These are phyloP conservation scores for Grosmannia serpens DNA, from an alignment of 2,329 filamentous ascomycete species.

Conservation along the genomic window DNA sequence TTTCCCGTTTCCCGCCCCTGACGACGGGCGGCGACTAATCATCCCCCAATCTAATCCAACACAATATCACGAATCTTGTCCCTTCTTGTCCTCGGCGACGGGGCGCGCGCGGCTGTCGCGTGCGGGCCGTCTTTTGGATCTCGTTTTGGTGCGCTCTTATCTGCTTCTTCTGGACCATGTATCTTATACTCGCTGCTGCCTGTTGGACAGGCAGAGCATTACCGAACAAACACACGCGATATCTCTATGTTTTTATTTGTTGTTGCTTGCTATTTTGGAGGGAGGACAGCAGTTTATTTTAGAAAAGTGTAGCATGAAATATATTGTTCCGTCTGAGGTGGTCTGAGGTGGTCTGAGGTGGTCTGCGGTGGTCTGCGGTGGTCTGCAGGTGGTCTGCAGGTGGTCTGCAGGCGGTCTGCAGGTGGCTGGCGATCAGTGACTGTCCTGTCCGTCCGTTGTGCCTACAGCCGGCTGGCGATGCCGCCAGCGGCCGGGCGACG, in stretches of 20 bases:
- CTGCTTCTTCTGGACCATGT: background rate
- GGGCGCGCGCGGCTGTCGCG: too few relatives aligned
- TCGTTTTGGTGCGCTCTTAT: too few relatives aligned
- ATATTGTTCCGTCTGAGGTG: too few relatives aligned
- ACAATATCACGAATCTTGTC: background rate
- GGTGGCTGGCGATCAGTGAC: too few relatives aligned
- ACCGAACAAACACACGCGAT: background rate
- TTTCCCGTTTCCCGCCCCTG: background rate
- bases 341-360: too few relatives aligned
- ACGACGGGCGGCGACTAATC: background rate
- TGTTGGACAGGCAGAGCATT: background rate
- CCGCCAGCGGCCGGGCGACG: constrained; percentile 5
- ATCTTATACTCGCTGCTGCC: background rate
- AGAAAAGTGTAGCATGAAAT: background rate
- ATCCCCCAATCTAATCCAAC: background rate
- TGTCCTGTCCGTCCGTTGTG: too few relatives aligned
- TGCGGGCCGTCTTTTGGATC: background rate
- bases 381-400: too few relatives aligned
- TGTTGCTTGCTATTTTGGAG: background rate
- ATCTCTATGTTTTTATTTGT: background rate
- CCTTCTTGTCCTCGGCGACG: too few relatives aligned
- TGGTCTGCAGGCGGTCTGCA: too few relatives aligned
- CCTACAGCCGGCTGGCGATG: background rate
- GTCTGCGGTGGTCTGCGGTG: too few relatives aligned
- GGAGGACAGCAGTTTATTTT: too few relatives aligned